Evolutionary conservation across 139 green algal genomes (phyloP).

Genomic region (Auxenochlorella pyrenoidosa): DNA sequence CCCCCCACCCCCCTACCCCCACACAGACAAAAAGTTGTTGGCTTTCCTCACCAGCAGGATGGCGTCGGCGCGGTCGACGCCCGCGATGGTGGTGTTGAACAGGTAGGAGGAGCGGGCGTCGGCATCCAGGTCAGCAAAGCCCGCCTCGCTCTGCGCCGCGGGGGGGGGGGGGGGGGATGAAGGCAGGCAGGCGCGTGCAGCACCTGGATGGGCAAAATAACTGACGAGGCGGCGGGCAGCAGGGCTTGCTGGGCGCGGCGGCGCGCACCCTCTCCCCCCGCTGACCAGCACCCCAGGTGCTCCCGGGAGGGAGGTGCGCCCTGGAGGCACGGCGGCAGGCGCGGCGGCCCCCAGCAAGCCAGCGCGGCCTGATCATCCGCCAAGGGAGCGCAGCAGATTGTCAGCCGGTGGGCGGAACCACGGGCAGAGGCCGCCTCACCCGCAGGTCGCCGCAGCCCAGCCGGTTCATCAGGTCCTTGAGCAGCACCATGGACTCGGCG

Average conservation of each 20-base stretch:
- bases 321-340: no score
- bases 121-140: conserved; percentile 69
- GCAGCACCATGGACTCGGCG: conserved; percentile 91
- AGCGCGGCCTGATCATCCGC: no score
- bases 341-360: no score
- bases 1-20: no score
- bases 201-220: neutral
- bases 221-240: no score
- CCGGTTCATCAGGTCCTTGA: conserved; percentile 82
- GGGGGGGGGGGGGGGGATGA: neutral
- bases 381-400: no score
- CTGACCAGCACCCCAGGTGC: no score
- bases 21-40: no score
- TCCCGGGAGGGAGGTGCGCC: no score
- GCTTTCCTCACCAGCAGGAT: conserved; percentile 82
- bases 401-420: no score
- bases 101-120: conserved; percentile 93
- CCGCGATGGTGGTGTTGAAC: conserved; percentile 88
- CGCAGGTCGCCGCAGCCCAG: conserved; percentile 81
- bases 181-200: neutral
- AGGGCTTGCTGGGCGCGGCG: no score
- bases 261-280: no score
- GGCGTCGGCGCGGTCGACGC: conserved; percentile 91
- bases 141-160: conserved; percentile 41
- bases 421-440: conserved; percentile 7